Conservation (phyloP, 2,329 filamentous ascomycete species). For the Magnaporthiopsis poae region DNA sequence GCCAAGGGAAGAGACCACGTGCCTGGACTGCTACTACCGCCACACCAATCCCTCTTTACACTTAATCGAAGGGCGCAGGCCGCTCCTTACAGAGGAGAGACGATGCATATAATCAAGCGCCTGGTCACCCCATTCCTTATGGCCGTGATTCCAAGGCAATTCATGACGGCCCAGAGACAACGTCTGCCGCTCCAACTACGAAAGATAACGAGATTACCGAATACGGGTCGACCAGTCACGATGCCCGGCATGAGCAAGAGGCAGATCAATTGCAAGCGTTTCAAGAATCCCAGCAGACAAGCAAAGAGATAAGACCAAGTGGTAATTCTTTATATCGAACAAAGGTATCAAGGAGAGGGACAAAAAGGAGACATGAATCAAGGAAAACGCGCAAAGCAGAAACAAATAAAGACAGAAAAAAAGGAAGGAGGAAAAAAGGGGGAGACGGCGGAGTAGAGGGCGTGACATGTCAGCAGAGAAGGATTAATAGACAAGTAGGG, state of each 20-base stretch:
- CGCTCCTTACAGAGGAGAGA: no score
- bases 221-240: no score
- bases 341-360: conserved; percentile 29
- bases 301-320: conserved; percentile 12
- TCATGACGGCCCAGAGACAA: background rate
- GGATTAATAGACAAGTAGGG: conserved; percentile 30
- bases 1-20: background rate
- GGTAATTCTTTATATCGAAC: conserved; percentile 28
- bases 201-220: no score
- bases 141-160: background rate
- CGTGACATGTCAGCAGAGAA: conserved; percentile 11
- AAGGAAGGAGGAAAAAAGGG: conserved; percentile 14
- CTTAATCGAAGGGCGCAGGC: no score
- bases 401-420: conserved; percentile 18
- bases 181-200: no score
- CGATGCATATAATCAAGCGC: no score
- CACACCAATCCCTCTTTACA: no score
- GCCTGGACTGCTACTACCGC: background rate
- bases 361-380: conserved; percentile 20
- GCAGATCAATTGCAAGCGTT: no score
- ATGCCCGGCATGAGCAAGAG: no score
- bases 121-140: background rate
- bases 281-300: background rate
- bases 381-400: conserved; percentile 16
- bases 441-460: conserved; percentile 8